phyloP scores from a whole-genome alignment of 2,329 filamentous ascomycete genomes.

The Pseudogymnoascus sp. region DNA sequence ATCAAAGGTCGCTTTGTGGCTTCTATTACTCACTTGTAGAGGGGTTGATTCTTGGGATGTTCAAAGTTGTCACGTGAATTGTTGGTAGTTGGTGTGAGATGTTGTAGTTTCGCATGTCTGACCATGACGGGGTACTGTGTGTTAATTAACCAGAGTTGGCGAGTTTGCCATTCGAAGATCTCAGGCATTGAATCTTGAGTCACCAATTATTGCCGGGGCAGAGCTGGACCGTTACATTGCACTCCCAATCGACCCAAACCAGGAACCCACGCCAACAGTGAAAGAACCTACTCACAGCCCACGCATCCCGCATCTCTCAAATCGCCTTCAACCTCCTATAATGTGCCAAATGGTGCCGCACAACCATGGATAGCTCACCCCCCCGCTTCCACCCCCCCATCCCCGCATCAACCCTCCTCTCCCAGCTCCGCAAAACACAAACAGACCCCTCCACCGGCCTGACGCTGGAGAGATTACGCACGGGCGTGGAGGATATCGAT shows the following conservation, averaged over 20 bases:
- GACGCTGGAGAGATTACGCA: conserved; percentile 13
- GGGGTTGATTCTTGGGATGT: too few species aligned
- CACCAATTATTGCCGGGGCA: background rate
- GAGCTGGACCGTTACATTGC: too few species aligned
- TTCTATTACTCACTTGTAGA: background rate
- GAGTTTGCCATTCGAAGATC: background rate
- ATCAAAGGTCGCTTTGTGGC: background rate
- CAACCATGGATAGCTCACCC: background rate
- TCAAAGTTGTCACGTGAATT: background rate
- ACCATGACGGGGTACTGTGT: background rate
- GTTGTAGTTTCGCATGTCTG: background rate
- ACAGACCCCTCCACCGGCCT: background rate
- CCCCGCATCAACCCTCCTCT: background rate
- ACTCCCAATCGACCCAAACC: too few species aligned
- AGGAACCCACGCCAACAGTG: too few species aligned
- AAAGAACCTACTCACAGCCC: too few species aligned
- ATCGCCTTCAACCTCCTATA: too few species aligned
- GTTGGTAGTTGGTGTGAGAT: background rate
- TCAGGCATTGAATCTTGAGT: background rate
- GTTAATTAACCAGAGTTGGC: background rate
- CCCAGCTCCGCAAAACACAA: background rate
- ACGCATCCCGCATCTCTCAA: too few species aligned
- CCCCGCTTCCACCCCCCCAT: background rate
- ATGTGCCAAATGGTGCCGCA: background rate
- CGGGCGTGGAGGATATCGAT: conserved; percentile 45